A percentile compares a stretch with the other conserved stretches of the same genome.
Conservation (phyloP, 306 rosid genomes). For the Cicer chorassanicum region DNA sequence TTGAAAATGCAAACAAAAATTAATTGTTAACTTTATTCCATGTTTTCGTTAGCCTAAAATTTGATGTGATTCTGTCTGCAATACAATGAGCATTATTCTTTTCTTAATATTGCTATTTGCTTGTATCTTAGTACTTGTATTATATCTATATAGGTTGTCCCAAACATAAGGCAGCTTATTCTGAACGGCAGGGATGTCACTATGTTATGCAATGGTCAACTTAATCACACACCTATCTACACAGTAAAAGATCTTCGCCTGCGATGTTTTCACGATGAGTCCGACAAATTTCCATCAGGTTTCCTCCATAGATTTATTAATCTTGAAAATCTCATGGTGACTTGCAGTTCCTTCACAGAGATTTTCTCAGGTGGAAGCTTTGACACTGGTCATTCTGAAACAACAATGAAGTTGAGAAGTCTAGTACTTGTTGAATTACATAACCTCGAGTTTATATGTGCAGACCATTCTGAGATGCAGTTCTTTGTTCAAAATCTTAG, state of each 20-base stretch:
- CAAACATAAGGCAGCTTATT: slow-evolving; percentile 1
- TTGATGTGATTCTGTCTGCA: background rate
- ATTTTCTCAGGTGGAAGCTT: background rate
- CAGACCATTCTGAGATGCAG: background rate
- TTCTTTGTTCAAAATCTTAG: background rate
- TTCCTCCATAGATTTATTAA: background rate
- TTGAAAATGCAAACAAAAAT: background rate
- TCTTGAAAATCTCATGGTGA: slow-evolving; percentile 3
- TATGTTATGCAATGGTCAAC: background rate
- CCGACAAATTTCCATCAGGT: background rate
- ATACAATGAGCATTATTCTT: background rate
- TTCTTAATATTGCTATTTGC: background rate
- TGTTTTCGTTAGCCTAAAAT: background rate
- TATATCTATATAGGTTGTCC: background rate
- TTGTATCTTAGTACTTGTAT: background rate
- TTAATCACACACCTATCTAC: background rate
- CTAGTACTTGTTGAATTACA: background rate
- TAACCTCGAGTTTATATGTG: background rate
- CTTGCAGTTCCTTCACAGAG: slow-evolving; percentile 24
- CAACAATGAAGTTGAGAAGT: background rate
- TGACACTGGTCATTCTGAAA: background rate
- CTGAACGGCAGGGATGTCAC: background rate
- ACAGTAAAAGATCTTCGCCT: background rate
- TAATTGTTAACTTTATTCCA: background rate
- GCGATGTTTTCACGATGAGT: background rate